Evolutionary conservation across 208 protist species (phyloP).

Genomic region (Wallacemonas collosoma): DNA sequence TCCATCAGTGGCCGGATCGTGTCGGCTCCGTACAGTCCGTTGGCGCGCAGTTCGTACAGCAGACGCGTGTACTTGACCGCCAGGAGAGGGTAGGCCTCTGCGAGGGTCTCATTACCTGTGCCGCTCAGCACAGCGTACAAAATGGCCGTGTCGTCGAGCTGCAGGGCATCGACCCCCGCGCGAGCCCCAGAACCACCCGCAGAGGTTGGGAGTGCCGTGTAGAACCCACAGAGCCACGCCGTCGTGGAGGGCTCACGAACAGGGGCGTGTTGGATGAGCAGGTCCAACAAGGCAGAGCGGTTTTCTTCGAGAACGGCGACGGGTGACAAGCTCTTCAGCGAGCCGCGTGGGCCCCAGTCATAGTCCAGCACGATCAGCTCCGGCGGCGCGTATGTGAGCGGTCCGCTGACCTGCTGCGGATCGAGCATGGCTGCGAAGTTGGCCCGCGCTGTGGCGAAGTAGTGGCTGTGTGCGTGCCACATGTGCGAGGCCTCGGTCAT

Average conservation of each 20-base stretch:
- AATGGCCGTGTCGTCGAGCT: slow-evolving; percentile 34
- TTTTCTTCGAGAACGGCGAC: slow-evolving; percentile 39
- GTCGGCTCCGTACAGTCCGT: slow-evolving; percentile 50
- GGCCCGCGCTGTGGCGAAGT: slow-evolving; percentile 16
- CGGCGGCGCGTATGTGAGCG: slow-evolving; percentile 38
- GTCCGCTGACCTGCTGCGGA: slow-evolving; percentile 1
- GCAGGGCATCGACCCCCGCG: slow-evolving; percentile 10
- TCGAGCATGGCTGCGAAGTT: slow-evolving; percentile 19
- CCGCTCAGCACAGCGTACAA: slow-evolving; percentile 70
- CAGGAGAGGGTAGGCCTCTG: slow-evolving; percentile 50
- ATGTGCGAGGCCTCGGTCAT: slow-evolving; percentile 50
- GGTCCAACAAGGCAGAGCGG: slow-evolving; percentile 77
- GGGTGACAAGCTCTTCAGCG: neutral
- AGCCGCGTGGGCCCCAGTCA: slow-evolving; percentile 31
- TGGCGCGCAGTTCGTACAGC: slow-evolving; percentile 69
- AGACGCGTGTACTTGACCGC: slow-evolving; percentile 86
- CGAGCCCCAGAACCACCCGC: neutral
- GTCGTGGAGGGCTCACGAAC: slow-evolving; percentile 49
- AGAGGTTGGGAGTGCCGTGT: neutral
- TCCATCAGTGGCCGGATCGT: slow-evolving; percentile 57
- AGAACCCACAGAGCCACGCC: slow-evolving; percentile 61
- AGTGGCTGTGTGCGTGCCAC: slow-evolving; percentile 43
- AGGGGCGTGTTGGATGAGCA: slow-evolving; percentile 74
- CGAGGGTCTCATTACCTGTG: slow-evolving; percentile 45
- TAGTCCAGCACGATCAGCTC: slow-evolving; percentile 70